phyloP scores from a whole-genome alignment of 768 basidiomycete species.

The Tulasnella sp. region DNA sequence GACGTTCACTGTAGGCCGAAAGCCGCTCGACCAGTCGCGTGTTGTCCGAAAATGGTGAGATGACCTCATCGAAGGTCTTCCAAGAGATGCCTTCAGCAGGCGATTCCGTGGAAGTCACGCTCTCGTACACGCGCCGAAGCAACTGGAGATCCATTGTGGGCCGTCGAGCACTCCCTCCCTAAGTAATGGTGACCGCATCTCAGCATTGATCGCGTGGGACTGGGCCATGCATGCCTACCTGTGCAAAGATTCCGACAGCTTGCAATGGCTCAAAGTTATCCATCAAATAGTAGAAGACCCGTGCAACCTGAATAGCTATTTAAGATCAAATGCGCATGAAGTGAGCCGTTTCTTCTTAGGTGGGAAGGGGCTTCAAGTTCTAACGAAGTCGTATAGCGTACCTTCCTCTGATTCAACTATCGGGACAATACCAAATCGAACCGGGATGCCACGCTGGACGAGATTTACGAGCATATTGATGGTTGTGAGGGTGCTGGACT shows the following conservation, averaged over 20 bases:
- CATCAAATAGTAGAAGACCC: slow-evolving; percentile 56
- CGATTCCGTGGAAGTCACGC: slow-evolving; percentile 19
- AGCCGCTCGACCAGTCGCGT: slow-evolving; percentile 36
- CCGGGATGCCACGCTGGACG: slow-evolving; percentile 60
- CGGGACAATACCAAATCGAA: slow-evolving; percentile 82
- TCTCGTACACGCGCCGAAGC: slow-evolving; percentile 19
- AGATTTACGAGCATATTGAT: slow-evolving; percentile 36
- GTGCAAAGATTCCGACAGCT: slow-evolving; percentile 50
- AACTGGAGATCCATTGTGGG: slow-evolving; percentile 19
- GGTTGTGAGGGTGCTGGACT: slow-evolving; percentile 47
- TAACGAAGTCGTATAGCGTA: slow-evolving; percentile 17
- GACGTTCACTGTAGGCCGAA: slow-evolving; percentile 44
- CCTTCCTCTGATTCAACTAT: slow-evolving; percentile 43
- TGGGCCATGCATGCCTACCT: slow-evolving; percentile 30
- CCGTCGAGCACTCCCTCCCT: slow-evolving; percentile 24
- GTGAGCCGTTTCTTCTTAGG: background rate
- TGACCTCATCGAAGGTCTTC: slow-evolving; percentile 34
- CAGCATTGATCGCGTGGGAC: background rate
- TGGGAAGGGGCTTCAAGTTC: background rate
- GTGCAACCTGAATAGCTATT: slow-evolving; percentile 47
- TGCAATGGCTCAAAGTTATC: slow-evolving; percentile 50
- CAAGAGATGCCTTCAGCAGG: slow-evolving; percentile 11
- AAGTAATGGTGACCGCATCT: slow-evolving; percentile 2
- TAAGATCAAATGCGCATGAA: background rate
- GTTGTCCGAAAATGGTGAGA: slow-evolving; percentile 18